These are phyloP conservation scores for Zopfia rhizophila DNA, from an alignment of 2,329 filamentous ascomycete species.

Conservation along the genomic window DNA sequence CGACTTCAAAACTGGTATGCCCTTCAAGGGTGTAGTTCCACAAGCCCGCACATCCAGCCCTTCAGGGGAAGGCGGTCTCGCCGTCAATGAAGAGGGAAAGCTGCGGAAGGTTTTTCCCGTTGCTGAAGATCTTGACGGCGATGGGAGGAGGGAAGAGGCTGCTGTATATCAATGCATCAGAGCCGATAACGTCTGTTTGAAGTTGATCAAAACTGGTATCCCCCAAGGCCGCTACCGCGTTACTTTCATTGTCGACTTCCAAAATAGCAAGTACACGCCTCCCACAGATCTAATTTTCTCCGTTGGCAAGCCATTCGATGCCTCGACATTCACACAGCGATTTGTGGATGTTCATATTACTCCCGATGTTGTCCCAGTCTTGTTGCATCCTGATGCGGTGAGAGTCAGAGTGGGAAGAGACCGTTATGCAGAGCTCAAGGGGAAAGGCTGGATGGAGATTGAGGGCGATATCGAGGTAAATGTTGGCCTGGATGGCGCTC, in stretches of 20 bases:
- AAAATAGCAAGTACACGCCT: conserved; percentile 26
- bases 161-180: conserved; percentile 47
- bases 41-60: conserved; percentile 39
- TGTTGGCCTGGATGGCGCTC: conserved; percentile 49
- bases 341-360: conserved; percentile 52
- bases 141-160: conserved; percentile 47
- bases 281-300: conserved; percentile 49
- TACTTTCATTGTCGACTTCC: conserved; percentile 47
- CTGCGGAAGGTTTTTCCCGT: conserved; percentile 47
- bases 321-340: conserved; percentile 39
- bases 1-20: conserved; percentile 52
- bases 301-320: conserved; percentile 50
- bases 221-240: conserved; percentile 51
- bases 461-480: conserved; percentile 48
- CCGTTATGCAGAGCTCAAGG: conserved; percentile 40
- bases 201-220: conserved; percentile 49
- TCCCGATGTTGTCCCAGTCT: conserved; percentile 48
- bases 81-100: conserved; percentile 36
- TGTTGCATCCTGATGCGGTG: conserved; percentile 51
- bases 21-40: conserved; percentile 33
- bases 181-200: conserved; percentile 46
- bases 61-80: conserved; percentile 42
- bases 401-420: conserved; percentile 44
- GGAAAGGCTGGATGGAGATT: conserved; percentile 50
- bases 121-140: conserved; percentile 47